These are phyloP conservation scores for Aspergillus carbonarius DNA, from an alignment of 2,329 filamentous ascomycete species.

Conservation along the genomic window DNA sequence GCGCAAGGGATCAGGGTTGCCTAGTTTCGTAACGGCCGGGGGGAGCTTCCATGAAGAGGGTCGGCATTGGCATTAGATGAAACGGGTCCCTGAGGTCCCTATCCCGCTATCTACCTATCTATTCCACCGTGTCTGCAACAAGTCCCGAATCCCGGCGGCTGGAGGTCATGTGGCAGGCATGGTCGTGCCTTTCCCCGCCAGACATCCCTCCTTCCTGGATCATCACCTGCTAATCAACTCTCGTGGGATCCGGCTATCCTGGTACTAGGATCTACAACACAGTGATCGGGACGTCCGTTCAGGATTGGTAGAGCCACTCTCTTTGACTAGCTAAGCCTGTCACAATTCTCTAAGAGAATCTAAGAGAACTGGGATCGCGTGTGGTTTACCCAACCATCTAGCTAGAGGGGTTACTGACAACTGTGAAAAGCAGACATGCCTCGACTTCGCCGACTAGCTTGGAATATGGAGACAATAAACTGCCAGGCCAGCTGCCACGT, in stretches of 20 bases:
- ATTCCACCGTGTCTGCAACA: too few species aligned
- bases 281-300: neutral
- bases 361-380: neutral
- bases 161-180: too few species aligned
- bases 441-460: neutral
- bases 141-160: too few species aligned
- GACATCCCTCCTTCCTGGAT: too few species aligned
- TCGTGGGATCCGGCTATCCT: too few species aligned
- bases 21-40: neutral
- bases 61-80: neutral
- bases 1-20: neutral
- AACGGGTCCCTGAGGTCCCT: neutral
- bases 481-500: neutral
- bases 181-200: too few species aligned
- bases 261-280: neutral
- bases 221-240: too few species aligned
- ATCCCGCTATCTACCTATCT: too few species aligned
- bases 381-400: neutral
- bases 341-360: neutral
- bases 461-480: neutral
- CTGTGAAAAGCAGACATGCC: neutral
- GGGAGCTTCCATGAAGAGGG: neutral
- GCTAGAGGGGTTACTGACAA: neutral
- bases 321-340: neutral
- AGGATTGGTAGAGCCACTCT: neutral